A percentile compares a stretch with the other conserved stretches of the same genome.
These are phyloP conservation scores for Torulaspora microellipsoides DNA, from an alignment of 805 yeast species.

Conservation along the genomic window DNA sequence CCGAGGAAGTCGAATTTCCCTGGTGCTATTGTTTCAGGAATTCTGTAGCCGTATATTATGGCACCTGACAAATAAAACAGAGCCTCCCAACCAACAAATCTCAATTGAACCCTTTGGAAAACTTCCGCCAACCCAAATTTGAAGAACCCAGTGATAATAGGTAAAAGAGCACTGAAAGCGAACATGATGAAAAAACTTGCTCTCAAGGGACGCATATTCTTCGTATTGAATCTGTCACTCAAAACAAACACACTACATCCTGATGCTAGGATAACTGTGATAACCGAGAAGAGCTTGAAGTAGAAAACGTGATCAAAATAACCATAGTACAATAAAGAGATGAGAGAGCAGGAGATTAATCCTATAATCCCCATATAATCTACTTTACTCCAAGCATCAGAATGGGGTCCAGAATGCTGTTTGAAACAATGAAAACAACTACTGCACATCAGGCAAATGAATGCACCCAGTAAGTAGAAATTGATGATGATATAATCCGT, in stretches of 20 bases:
- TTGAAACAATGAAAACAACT: slow-evolving; percentile 64
- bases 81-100: slow-evolving; percentile 67
- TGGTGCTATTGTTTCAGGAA: slow-evolving; percentile 67
- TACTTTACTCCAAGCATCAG: slow-evolving; percentile 58
- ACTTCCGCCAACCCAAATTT: slow-evolving; percentile 50
- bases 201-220: slow-evolving; percentile 65
- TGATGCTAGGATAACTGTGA: slow-evolving; percentile 53
- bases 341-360: slow-evolving; percentile 59
- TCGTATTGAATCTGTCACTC: slow-evolving; percentile 58
- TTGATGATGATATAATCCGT: slow-evolving; percentile 49
- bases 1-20: slow-evolving; percentile 67
- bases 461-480: slow-evolving; percentile 54
- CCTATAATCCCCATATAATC: slow-evolving; percentile 75
- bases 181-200: slow-evolving; percentile 74
- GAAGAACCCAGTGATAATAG: slow-evolving; percentile 52
- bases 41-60: slow-evolving; percentile 63
- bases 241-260: slow-evolving; percentile 62
- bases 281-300: slow-evolving; percentile 27
- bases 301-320: slow-evolving; percentile 35
- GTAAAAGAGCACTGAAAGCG: slow-evolving; percentile 72
- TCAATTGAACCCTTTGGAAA: slow-evolving; percentile 48
- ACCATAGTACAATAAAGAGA: slow-evolving; percentile 46
- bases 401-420: slow-evolving; percentile 55
- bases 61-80: slow-evolving; percentile 76
- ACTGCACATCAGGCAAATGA: slow-evolving; percentile 56